These are phyloP conservation scores for Leersia perrieri DNA, from an alignment of 176 grass and related monocot genomes.

Conservation along the genomic window DNA sequence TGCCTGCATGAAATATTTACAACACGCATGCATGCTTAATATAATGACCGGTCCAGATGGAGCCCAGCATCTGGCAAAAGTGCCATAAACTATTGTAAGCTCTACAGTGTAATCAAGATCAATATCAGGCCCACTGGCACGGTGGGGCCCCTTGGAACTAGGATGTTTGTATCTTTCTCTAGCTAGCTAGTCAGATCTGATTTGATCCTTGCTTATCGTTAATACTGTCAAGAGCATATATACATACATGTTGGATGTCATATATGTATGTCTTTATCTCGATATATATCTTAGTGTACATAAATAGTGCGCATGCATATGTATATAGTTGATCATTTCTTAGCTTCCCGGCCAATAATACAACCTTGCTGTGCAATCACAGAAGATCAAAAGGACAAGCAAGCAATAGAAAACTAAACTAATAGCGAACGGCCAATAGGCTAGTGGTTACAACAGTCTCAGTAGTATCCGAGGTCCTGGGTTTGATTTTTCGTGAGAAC, in stretches of 20 bases:
- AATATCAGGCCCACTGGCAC: not conserved
- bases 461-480: no score
- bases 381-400: no score
- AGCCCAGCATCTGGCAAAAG: not conserved
- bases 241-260: not conserved
- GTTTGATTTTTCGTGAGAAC: no score
- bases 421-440: no score
- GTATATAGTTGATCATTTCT: no score
- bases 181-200: not conserved
- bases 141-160: slow-evolving; percentile 33
- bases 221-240: not conserved
- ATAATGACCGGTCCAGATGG: not conserved
- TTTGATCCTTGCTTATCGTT: slow-evolving; percentile 19
- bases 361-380: no score
- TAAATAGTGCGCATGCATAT: no score
- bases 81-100: not conserved
- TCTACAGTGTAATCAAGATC: not conserved
- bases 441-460: no score
- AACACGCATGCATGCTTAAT: no score
- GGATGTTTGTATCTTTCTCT: slow-evolving; percentile 44
- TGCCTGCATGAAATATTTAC: not conserved
- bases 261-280: not conserved
- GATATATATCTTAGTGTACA: no score
- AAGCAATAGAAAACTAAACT: no score
- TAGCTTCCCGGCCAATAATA: no score